Evolutionary conservation across 2,329 filamentous ascomycete genomes (phyloP).

Genomic region (Calonectria montana): DNA sequence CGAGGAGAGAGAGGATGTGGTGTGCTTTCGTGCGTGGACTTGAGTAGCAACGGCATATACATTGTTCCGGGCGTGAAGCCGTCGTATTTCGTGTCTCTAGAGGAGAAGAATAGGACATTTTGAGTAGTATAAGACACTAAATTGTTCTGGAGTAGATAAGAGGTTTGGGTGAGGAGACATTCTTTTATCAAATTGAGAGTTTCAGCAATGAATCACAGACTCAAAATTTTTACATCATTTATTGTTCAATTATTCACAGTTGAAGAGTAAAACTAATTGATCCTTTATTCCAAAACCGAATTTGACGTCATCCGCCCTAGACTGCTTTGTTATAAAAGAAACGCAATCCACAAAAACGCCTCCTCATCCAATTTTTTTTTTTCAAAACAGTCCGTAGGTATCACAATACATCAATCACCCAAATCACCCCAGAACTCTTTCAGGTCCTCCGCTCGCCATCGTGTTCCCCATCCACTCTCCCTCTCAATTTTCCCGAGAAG

Average conservation of each 20-base stretch:
- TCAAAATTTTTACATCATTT: background rate
- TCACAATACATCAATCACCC: conserved; percentile 30
- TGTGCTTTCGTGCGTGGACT: background rate
- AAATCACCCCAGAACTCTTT: conserved; percentile 62
- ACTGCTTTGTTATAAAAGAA: background rate
- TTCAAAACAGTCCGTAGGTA: background rate
- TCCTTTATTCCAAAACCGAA: background rate
- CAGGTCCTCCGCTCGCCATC: conserved; percentile 64
- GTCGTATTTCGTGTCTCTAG: background rate
- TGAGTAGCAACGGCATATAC: background rate
- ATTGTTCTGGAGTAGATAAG: background rate
- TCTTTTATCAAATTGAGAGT: background rate
- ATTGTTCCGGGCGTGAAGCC: background rate
- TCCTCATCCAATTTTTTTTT: background rate
- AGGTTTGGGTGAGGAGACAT: background rate
- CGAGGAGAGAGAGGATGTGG: background rate
- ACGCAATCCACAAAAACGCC: background rate
- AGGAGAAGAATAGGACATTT: background rate
- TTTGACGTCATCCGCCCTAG: background rate
- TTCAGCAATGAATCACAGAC: background rate
- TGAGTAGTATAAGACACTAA: background rate
- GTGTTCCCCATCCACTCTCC: conserved; percentile 64
- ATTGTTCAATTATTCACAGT: background rate
- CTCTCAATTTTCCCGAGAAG: conserved; percentile 61
- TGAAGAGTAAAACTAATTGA: background rate